Evolutionary conservation across 1,284 basidiomycete species (phyloP), one percentile per base, ranked within the genome.

Genomic region (Earliella scabrosa): DNA sequence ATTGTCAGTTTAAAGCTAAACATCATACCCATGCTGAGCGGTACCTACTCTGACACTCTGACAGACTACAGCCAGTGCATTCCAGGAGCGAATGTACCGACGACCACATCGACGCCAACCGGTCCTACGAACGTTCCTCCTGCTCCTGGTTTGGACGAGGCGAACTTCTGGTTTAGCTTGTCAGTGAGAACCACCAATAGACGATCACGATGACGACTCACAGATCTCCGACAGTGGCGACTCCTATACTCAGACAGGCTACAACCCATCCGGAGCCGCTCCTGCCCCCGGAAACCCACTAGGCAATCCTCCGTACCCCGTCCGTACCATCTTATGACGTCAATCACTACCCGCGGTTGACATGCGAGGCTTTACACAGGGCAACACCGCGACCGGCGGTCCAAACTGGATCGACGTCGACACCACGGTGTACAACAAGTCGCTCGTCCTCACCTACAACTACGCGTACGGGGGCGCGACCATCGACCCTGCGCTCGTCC

Each of bases 401-500:
- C 71, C 73, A 29, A 85, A 85, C 69, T 86, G 82, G 81, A 76
- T 86, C 54, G 83, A 81, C 56, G 76, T 75, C 52, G 71, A 76
- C 53, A 81, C 82, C 0, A 73, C 74, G 2, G 68, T 73, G 39
- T 78, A 76, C 71, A 86, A 86, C 72, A 77, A 73, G 32, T 82
- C 82, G 6, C 65, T 77, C 8, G 59, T 83, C 45, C 72, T 82
- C 35, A 82, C 81, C 0, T 86, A 83, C 71, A 85, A 86, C 68
- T 85, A 80, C 59, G 83, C 84, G 2, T 83, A 82, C 60, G 82
- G 83, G 34, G 83, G 83, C 18, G 83, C 83, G 16, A 85, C 82
- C n/a, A 85, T 85, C 58, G 76, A 85, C 63, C 74, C 79, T 1
- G 73, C 58, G 18, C 75, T 85, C 26, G 82, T 85, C 31, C 54